Percentiles rank a stretch among this genome's conserved stretches.
Conservation (phyloP, 345 rosid genomes). For the Populus simonii region DNA sequence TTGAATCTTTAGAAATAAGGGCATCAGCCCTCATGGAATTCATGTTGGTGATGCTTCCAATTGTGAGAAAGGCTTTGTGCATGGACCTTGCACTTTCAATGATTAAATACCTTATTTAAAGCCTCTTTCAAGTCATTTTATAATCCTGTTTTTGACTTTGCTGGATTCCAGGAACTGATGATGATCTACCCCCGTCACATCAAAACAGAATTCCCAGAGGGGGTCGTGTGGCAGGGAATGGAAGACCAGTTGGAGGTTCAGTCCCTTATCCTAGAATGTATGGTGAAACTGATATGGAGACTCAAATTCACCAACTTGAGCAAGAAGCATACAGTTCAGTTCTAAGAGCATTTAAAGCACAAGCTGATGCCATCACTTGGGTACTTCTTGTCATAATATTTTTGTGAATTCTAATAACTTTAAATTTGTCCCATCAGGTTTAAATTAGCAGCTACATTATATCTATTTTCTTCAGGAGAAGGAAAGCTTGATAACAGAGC, state of each 20-base stretch:
- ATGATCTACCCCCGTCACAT: conserved; percentile 78
- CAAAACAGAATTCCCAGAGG: conserved; percentile 60
- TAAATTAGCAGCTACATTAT: conserved; percentile 34
- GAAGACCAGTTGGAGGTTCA: conserved; percentile 51
- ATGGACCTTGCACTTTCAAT: background rate
- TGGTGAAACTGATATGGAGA: conserved; percentile 80
- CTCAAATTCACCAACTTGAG: conserved; percentile 83
- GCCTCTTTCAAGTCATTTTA: background rate
- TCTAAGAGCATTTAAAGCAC: conserved; percentile 90
- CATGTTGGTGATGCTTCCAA: background rate
- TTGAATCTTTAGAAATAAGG: background rate
- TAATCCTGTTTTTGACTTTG: background rate
- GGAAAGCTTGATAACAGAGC: conserved; percentile 79
- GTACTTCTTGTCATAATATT: conserved; percentile 33
- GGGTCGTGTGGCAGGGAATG: conserved; percentile 59
- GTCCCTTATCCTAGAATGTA: conserved; percentile 64
- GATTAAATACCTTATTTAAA: background rate
- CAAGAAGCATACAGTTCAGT: conserved; percentile 78
- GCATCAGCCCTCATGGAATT: background rate
- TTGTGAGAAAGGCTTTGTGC: background rate
- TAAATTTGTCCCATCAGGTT: conserved; percentile 30
- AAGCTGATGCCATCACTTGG: conserved; percentile 95
- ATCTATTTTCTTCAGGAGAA: conserved; percentile 63
- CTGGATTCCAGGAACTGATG: conserved; percentile 70
- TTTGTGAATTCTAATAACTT: conserved; percentile 18